Percentiles rank a stretch among this genome's conserved stretches.
Conservation (phyloP, 108 stramenopile species). For the Stephanodiscus triporus region DNA sequence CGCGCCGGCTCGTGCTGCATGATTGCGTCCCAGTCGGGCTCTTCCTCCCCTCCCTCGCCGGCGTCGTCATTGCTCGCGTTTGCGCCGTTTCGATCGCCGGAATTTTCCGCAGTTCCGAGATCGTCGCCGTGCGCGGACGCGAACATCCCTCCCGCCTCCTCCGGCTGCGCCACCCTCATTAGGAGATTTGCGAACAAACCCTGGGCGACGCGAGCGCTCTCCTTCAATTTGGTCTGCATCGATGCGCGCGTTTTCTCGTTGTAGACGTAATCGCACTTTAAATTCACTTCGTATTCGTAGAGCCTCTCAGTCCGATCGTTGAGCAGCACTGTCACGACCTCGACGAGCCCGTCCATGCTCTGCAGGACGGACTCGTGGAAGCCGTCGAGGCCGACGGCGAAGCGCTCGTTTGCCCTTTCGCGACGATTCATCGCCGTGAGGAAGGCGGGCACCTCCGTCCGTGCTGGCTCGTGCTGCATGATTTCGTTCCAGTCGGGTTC, state of each 20-base stretch:
- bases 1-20: slow-evolving; percentile 49
- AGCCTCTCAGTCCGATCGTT: slow-evolving; percentile 24
- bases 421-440: slow-evolving; percentile 27
- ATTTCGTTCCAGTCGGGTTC: slow-evolving; percentile 50
- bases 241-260: slow-evolving; percentile 45
- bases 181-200: slow-evolving; percentile 54
- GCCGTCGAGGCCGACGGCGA: slow-evolving; percentile 40
- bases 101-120: slow-evolving; percentile 4
- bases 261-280: slow-evolving; percentile 39
- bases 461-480: slow-evolving; percentile 31
- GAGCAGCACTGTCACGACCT: slow-evolving; percentile 36
- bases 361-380: slow-evolving; percentile 32
- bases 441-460: slow-evolving; percentile 41
- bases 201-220: slow-evolving; percentile 44
- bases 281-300: slow-evolving; percentile 38
- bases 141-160: slow-evolving; percentile 13
- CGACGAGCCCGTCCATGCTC: slow-evolving; percentile 37
- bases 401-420: slow-evolving; percentile 36
- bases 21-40: slow-evolving; percentile 51
- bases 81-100: background rate
- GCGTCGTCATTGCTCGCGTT: slow-evolving; percentile 4
- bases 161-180: slow-evolving; percentile 42
- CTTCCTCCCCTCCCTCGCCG: slow-evolving; percentile 16
- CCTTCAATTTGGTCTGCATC: slow-evolving; percentile 49
- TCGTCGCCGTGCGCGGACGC: slow-evolving; percentile 6